Evolutionary conservation across 2,329 filamentous ascomycete species (phyloP), one percentile per base, ranked within the genome.

Genomic region (Diatrype stigma): DNA sequence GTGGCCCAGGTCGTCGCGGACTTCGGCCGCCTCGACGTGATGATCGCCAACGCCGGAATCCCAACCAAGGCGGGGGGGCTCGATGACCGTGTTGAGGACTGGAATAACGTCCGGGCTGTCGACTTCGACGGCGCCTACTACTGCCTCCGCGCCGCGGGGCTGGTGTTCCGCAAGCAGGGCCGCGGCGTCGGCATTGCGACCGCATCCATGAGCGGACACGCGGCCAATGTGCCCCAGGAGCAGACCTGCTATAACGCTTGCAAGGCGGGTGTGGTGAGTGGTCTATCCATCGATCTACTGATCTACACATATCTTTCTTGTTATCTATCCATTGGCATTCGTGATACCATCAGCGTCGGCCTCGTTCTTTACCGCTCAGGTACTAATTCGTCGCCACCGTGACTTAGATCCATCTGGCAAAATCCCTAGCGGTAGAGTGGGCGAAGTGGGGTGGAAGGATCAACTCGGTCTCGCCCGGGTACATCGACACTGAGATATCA

Each of bases 401-500:
- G 57, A 56, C n/a, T n/a, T 8, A 64, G 62, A 63, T 66, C 35
- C 66, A 68, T 45, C 50, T 70, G 21, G 62, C 62, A 8, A 63
- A 62, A 50, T 66, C 63, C 16, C 57, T 68, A 19, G 60, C 66
- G 1, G 65, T 63, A 5, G 66, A 67, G 42, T 67, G 63, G 56
- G 63, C 63, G 7, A 53, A 56, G 47, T 62, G 55, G 56, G 60
- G 61, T 50, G 64, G 60, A 21, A 61, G 66, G 16, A 60, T 65
- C 50, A 65, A 68, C 49, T 63, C 59, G 1, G 60, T 68, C 10
- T 63, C 60, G 19, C 69, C 68, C 6, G 69, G 69, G 6, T 71
- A 71, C 50, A 69, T 72, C 35, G 67, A 69, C 45, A 72, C 68
- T 5, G 60, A 56, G 14, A 69, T 70, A 30, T 68, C 60, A 38